phyloP scores from a whole-genome alignment of 805 yeast genomes.

The Sporopachydermia quercuum region DNA sequence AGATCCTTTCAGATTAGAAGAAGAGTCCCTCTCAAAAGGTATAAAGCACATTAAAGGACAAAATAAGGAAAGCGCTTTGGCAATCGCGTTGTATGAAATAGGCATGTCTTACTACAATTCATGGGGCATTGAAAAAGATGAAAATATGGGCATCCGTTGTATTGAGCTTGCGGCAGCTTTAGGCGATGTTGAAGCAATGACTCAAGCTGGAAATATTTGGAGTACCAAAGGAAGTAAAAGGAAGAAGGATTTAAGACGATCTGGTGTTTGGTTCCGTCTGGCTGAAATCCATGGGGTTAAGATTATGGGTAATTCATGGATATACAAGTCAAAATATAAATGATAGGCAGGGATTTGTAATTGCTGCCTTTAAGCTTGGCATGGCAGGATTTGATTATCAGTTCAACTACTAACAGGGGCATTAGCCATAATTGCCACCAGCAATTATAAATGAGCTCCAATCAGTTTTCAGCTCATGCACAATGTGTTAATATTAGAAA shows the following conservation, averaged over 20 bases:
- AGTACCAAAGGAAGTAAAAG: conserved; percentile 35
- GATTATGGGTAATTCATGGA: conserved; percentile 60
- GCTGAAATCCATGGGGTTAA: conserved; percentile 49
- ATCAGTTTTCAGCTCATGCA: too few relatives aligned
- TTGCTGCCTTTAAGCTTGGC: conserved; percentile 3
- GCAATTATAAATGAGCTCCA: too few relatives aligned
- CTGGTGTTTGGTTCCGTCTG: conserved; percentile 57
- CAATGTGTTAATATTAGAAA: too few relatives aligned
- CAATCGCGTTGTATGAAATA: conserved; percentile 37
- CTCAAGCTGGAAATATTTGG: conserved; percentile 58
- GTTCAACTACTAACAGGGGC: conserved; percentile 1
- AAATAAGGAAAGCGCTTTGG: conserved; percentile 4
- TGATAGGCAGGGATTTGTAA: too few relatives aligned
- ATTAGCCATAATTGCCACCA: conserved; percentile 2
- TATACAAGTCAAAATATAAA: conserved; percentile 53
- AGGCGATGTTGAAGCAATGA: conserved; percentile 57
- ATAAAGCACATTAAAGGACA: conserved; percentile 5
- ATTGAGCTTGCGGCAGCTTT: conserved; percentile 50
- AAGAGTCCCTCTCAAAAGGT: too few relatives aligned
- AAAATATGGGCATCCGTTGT: conserved; percentile 38
- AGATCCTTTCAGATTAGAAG: conserved; percentile 22
- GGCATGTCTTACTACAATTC: conserved; percentile 44
- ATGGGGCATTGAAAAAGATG: conserved; percentile 40
- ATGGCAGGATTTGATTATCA: conserved; percentile 3
- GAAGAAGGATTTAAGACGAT: conserved; percentile 42